Percentiles rank a stretch among this genome's conserved stretches.
These are phyloP conservation scores for Hanseniaspora thailandica DNA, from an alignment of 805 yeast species.

Conservation along the genomic window DNA sequence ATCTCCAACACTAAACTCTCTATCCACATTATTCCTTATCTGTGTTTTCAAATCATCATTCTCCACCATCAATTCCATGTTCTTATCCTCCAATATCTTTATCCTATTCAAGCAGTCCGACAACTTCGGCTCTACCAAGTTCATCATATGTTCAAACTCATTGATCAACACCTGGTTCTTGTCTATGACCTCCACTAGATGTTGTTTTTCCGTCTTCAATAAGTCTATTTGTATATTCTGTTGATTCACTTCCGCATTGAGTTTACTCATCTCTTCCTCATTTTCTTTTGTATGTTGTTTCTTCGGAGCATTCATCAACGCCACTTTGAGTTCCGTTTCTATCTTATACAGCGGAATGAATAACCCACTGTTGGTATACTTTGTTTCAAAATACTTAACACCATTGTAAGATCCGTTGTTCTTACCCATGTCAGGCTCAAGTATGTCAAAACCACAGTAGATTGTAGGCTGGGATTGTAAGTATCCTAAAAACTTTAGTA, in stretches of 20 bases:
- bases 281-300: conserved; percentile 16
- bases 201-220: conserved; percentile 22
- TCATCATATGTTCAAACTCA: conserved; percentile 3
- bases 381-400: conserved; percentile 52
- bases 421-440: conserved; percentile 64
- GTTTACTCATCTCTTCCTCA: conserved; percentile 27
- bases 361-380: conserved; percentile 55
- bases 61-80: background rate
- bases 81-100: background rate
- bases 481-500: conserved; percentile 57
- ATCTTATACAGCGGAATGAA: conserved; percentile 51
- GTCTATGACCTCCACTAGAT: background rate
- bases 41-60: background rate
- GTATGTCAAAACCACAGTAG: conserved; percentile 78
- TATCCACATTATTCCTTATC: background rate
- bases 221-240: conserved; percentile 24
- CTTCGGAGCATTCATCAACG: conserved; percentile 19
- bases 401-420: conserved; percentile 80
- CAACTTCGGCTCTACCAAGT: background rate
- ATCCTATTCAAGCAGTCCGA: background rate
- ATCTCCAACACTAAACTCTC: background rate
- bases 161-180: background rate
- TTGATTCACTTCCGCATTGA: conserved; percentile 25
- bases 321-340: conserved; percentile 15
- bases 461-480: conserved; percentile 62